phyloP scores from a whole-genome alignment of 768 basidiomycete species.

The Termitomyces sp. region DNA sequence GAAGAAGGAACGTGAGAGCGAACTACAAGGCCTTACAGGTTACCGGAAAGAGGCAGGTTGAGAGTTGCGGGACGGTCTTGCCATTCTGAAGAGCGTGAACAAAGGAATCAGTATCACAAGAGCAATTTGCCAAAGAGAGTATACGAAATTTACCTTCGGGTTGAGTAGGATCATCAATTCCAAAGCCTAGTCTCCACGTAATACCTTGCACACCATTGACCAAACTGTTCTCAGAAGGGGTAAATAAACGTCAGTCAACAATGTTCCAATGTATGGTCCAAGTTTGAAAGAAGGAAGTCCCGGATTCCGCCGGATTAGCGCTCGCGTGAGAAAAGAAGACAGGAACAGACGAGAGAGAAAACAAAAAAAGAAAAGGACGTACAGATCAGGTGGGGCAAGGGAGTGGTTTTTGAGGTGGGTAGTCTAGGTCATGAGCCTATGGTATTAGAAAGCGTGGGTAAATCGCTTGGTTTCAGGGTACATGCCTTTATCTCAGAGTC shows the following conservation, averaged over 20 bases:
- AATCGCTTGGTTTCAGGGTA: background rate
- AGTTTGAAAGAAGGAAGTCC: constrained; percentile 8
- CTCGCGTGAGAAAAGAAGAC: constrained; percentile 14
- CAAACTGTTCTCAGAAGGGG: constrained; percentile 27
- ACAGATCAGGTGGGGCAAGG: constrained; percentile 61
- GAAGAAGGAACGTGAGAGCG: background rate
- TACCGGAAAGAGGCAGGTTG: constrained; percentile 45
- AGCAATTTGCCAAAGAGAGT: no score
- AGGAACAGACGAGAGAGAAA: background rate
- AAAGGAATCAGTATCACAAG: background rate
- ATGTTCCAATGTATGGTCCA: constrained; percentile 1
- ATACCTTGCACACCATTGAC: constrained; percentile 59
- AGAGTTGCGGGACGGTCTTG: constrained; percentile 52
- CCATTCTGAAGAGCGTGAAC: constrained; percentile 40
- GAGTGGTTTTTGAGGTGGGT: constrained; percentile 49
- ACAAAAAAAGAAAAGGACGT: constrained; percentile 18
- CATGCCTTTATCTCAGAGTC: constrained; percentile 56
- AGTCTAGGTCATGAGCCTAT: constrained; percentile 28
- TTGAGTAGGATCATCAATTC: constrained; percentile 43
- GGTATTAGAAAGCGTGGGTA: background rate
- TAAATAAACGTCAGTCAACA: constrained; percentile 1
- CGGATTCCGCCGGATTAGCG: constrained; percentile 13
- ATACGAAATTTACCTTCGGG: constrained; percentile 50
- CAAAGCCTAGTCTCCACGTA: constrained; percentile 63
- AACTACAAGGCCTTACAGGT: constrained; percentile 37